Conservation (phyloP, 1,284 basidiomycete species). For the Malassezia pachydermatis region DNA sequence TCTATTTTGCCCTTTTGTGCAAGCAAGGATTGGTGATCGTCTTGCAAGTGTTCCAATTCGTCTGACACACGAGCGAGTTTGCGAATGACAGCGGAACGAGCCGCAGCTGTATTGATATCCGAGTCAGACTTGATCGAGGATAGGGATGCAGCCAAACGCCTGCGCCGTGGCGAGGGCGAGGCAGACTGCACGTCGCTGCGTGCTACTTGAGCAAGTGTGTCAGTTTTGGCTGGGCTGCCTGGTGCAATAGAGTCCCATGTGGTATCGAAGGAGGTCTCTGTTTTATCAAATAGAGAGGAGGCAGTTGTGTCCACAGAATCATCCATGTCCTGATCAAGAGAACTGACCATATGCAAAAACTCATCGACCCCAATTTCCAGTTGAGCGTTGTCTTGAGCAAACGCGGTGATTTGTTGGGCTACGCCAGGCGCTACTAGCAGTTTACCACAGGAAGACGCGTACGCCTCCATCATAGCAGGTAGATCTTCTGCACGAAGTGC, state of each 20-base stretch:
- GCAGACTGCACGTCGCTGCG: not conserved
- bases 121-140: constrained; percentile 1
- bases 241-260: not conserved
- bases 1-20: constrained; percentile 22
- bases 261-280: not conserved
- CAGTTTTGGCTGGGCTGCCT: constrained; percentile 1
- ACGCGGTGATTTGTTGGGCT: constrained; percentile 1
- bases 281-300: not conserved
- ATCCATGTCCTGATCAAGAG: constrained; percentile 3
- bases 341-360: constrained; percentile 11
- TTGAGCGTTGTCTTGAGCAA: constrained; percentile 3
- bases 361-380: constrained; percentile 10
- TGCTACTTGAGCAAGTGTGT: too few relatives aligned
- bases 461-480: constrained; percentile 1
- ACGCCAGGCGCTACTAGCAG: constrained; percentile 3
- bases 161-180: too few relatives aligned
- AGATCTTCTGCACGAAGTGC: not conserved
- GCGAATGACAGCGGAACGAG: constrained; percentile 1
- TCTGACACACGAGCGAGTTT: constrained; percentile 12
- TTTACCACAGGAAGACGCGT: not conserved
- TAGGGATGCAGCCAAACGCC: not conserved
- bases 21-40: not conserved
- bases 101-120: not conserved
- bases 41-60: constrained; percentile 10
- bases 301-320: not conserved